These are phyloP conservation scores for Xylaria curta DNA, from an alignment of 495 filamentous ascomycete genomes.

Conservation along the genomic window DNA sequence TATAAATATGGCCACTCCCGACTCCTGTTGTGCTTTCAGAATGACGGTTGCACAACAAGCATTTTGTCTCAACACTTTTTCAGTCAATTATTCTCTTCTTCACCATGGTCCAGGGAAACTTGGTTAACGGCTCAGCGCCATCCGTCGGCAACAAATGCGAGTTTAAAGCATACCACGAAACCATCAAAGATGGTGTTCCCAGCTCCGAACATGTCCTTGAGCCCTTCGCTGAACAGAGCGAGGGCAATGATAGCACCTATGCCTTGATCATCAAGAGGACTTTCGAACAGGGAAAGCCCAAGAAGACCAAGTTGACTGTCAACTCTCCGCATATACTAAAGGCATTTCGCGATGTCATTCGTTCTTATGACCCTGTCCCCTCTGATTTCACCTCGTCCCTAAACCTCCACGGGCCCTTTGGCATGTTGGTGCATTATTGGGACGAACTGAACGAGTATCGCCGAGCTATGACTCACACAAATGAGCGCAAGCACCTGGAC, in stretches of 20 bases:
- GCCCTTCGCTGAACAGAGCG: conserved; percentile 30
- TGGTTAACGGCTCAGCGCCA: background rate
- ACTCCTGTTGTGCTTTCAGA: background rate
- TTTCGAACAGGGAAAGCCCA: conserved; percentile 35
- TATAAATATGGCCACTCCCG: conserved; percentile 20
- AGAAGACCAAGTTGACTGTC: conserved; percentile 46
- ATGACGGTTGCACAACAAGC: conserved; percentile 1
- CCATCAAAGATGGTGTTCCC: conserved; percentile 29
- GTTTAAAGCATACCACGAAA: conserved; percentile 39
- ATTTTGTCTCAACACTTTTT: background rate
- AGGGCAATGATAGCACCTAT: conserved; percentile 35
- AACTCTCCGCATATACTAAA: conserved; percentile 52
- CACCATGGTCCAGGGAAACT: conserved; percentile 14
- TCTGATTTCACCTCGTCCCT: conserved; percentile 42
- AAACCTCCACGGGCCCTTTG: conserved; percentile 37
- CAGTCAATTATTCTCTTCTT: background rate
- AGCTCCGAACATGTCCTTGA: conserved; percentile 24
- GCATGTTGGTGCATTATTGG: conserved; percentile 43
- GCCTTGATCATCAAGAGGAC: conserved; percentile 46
- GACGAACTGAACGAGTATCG: conserved; percentile 42
- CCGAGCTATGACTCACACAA: conserved; percentile 34
- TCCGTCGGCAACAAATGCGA: conserved; percentile 33
- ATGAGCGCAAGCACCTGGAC: conserved; percentile 40
- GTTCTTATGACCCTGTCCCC: conserved; percentile 47
- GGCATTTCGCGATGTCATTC: conserved; percentile 43